These are phyloP conservation scores for Fusarium sp. DNA, from an alignment of 2,329 filamentous ascomycete species.

Conservation along the genomic window DNA sequence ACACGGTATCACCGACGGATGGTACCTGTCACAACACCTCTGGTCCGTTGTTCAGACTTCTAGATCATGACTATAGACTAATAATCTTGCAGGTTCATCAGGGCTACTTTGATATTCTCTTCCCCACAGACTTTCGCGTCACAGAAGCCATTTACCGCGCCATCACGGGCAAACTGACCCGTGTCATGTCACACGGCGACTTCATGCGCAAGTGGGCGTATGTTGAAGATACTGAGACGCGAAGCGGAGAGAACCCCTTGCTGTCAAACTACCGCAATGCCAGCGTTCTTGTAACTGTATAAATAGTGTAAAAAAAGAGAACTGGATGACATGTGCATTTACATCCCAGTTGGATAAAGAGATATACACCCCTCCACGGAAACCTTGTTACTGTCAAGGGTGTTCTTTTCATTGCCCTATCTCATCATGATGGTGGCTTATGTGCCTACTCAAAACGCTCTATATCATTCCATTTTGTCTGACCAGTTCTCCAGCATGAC, in stretches of 20 bases:
- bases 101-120: conserved; percentile 98
- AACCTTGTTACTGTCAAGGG: conserved; percentile 5
- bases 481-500: conserved; percentile 28
- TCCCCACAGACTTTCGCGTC: conserved; percentile 93
- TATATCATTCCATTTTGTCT: conserved; percentile 37
- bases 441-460: conserved; percentile 26
- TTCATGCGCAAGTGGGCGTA: conserved; percentile 93
- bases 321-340: conserved; percentile 10
- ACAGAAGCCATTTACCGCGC: conserved; percentile 93
- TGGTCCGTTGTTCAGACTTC: conserved; percentile 67
- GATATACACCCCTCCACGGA: conserved; percentile 37
- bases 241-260: conserved; percentile 92
- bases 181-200: conserved; percentile 86
- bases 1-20: conserved; percentile 88
- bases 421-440: conserved; percentile 14
- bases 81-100: conserved; percentile 79
- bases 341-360: conserved; percentile 19
- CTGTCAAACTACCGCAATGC: conserved; percentile 96
- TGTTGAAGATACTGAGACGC: conserved; percentile 87
- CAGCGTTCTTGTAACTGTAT: conserved; percentile 89
- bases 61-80: conserved; percentile 4
- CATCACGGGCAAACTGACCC: conserved; percentile 90
- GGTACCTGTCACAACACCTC: conserved; percentile 88
- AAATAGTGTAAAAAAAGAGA: conserved; percentile 45
- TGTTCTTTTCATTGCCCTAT: conserved; percentile 11